Evolutionary conservation across 108 stramenopile genomes (phyloP).

Genomic region (Fragilaria crotonensis): DNA sequence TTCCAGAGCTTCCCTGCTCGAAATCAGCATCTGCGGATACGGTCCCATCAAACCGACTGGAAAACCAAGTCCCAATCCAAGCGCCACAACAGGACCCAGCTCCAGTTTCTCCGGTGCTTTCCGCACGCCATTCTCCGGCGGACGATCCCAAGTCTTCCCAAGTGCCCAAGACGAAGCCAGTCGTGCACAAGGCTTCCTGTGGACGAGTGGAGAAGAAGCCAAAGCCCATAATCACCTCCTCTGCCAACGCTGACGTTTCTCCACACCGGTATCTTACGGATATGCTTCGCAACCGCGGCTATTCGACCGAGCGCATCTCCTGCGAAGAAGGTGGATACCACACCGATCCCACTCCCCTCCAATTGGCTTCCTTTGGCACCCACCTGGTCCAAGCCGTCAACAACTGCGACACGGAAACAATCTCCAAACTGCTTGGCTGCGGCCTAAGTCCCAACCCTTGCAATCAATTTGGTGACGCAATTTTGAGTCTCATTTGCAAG

Average conservation of each 20-base stretch:
- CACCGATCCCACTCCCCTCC: conserved; percentile 60
- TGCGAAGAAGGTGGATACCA: conserved; percentile 47
- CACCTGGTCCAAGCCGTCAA: conserved; percentile 69
- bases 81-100: too few relatives aligned
- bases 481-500: conserved; percentile 75
- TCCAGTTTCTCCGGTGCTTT: too few relatives aligned
- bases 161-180: too few relatives aligned
- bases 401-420: conserved; percentile 36
- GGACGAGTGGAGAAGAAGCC: neutral
- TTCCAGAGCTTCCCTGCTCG: neutral
- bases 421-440: conserved; percentile 40
- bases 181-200: neutral
- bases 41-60: too few relatives aligned
- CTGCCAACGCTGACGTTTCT: neutral
- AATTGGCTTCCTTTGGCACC: conserved; percentile 74
- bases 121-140: too few relatives aligned
- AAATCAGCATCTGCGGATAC: neutral
- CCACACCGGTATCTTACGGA: neutral
- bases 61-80: too few relatives aligned
- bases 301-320: conserved; percentile 11
- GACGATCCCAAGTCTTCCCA: too few relatives aligned
- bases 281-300: neutral
- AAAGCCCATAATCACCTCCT: too few relatives aligned
- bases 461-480: conserved; percentile 83
- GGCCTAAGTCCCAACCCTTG: conserved; percentile 81